These are phyloP conservation scores for Leishmania mexicana DNA, from an alignment of 208 protist genomes.

Conservation along the genomic window DNA sequence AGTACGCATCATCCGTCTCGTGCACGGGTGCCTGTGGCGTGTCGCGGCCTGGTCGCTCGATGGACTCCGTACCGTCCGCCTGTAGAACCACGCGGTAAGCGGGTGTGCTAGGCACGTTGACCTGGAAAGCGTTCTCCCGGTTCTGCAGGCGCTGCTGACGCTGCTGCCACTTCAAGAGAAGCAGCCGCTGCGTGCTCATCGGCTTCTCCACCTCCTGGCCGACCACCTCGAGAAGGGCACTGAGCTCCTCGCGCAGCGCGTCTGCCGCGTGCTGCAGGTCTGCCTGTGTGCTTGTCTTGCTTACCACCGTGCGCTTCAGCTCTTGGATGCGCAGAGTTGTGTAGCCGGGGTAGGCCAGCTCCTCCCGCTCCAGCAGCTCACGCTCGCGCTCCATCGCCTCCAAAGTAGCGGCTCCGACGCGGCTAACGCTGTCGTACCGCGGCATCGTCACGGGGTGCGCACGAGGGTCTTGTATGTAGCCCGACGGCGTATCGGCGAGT, in stretches of 20 bases:
- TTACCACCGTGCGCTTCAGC: constrained; percentile 47
- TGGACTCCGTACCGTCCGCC: constrained; percentile 33
- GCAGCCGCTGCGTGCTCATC: constrained; percentile 27
- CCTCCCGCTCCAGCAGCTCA: constrained; percentile 58
- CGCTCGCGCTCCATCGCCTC: constrained; percentile 56
- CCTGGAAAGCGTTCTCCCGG: constrained; percentile 27
- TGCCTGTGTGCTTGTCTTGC: constrained; percentile 15
- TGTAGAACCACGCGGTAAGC: constrained; percentile 26
- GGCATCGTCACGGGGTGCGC: constrained; percentile 49
- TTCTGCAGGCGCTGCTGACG: constrained; percentile 33
- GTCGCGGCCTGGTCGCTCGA: constrained; percentile 22
- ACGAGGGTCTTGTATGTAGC: constrained; percentile 74
- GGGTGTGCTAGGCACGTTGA: not conserved
- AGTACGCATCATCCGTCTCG: constrained; percentile 25
- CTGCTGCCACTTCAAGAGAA: constrained; percentile 42
- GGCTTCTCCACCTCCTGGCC: constrained; percentile 51
- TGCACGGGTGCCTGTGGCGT: not conserved
- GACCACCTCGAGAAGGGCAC: constrained; percentile 26
- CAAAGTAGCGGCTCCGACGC: constrained; percentile 32
- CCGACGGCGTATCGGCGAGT: constrained; percentile 67
- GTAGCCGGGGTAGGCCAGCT: constrained; percentile 68
- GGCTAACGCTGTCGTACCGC: constrained; percentile 41
- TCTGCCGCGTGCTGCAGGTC: constrained; percentile 34
- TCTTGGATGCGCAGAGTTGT: constrained; percentile 55
- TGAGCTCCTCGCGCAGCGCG: constrained; percentile 41